Percentiles rank a stretch among this genome's conserved stretches.
These are phyloP conservation scores for Suillus occidentalis DNA, from an alignment of 768 basidiomycete species.

Conservation along the genomic window DNA sequence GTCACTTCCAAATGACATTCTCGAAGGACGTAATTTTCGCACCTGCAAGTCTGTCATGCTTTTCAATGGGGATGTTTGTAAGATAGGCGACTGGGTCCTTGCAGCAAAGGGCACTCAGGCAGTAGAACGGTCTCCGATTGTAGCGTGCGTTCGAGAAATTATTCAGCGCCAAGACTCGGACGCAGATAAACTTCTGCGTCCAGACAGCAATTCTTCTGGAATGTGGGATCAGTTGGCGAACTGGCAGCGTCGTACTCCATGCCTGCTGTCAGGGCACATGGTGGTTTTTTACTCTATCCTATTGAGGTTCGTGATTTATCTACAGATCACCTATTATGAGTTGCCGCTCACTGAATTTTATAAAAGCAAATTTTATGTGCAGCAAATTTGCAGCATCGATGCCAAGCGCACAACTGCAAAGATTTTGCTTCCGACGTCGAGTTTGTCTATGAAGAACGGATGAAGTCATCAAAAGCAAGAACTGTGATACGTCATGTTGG, in stretches of 20 bases:
- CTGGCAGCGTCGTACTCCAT: background rate
- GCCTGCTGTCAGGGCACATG: background rate
- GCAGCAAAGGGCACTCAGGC: background rate
- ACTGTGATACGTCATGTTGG: background rate
- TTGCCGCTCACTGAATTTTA: no score
- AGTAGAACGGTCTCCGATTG: background rate
- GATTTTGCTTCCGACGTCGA: no score
- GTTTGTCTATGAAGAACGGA: no score
- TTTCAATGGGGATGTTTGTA: slow-evolving; percentile 5
- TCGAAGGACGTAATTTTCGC: background rate
- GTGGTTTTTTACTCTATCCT: background rate
- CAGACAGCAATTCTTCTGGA: background rate
- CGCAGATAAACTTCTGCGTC: background rate
- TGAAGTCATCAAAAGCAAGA: no score
- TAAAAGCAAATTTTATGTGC: no score
- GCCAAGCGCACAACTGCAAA: no score
- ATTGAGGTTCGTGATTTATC: background rate
- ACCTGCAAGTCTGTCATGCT: slow-evolving; percentile 4
- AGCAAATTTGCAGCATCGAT: no score
- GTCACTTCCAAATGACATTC: background rate
- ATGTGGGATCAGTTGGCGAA: background rate
- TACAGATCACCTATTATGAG: no score
- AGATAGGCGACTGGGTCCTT: slow-evolving; percentile 2
- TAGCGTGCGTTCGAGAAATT: background rate
- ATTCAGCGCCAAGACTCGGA: background rate